Conservation (phyloP, 305 asterid species). For the Rubia peregrina region DNA sequence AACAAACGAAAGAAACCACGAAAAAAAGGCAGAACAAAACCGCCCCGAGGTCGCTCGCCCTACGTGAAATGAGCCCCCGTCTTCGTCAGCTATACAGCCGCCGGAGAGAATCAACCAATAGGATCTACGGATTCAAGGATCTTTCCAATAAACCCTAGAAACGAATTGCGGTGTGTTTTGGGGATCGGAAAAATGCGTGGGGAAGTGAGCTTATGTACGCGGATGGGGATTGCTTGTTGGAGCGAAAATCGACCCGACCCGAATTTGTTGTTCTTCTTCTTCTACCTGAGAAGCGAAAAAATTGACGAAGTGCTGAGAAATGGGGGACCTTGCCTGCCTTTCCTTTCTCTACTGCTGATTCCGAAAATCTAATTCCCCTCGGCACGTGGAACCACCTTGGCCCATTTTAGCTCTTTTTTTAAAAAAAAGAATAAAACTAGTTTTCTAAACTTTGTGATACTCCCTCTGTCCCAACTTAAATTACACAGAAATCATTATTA, state of each 20-base stretch:
- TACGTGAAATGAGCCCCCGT: background rate
- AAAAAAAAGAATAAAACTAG: no score
- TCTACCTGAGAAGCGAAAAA: background rate
- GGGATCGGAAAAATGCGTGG: conserved; percentile 21
- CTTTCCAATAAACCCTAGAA: conserved; percentile 22
- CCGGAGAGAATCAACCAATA: background rate
- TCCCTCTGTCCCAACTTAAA: no score
- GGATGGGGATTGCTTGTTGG: background rate
- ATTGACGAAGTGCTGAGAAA: background rate
- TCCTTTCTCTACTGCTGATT: conserved; percentile 1
- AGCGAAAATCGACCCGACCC: conserved; percentile 1
- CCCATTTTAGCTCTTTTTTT: background rate
- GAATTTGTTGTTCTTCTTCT: background rate
- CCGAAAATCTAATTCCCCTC: conserved; percentile 1
- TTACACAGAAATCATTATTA: no score
- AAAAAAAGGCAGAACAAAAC: background rate
- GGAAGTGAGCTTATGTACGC: conserved; percentile 9
- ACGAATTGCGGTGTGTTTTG: conserved; percentile 1
- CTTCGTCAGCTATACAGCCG: background rate
- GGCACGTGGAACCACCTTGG: background rate
- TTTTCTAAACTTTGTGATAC: background rate
- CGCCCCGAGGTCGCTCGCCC: conserved; percentile 9
- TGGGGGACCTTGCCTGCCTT: background rate
- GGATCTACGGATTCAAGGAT: conserved; percentile 17
- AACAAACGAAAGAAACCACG: conserved; percentile 14